Conservation (phyloP, 768 basidiomycete genomes). For the Sporobolomyces phaffii region DNA sequence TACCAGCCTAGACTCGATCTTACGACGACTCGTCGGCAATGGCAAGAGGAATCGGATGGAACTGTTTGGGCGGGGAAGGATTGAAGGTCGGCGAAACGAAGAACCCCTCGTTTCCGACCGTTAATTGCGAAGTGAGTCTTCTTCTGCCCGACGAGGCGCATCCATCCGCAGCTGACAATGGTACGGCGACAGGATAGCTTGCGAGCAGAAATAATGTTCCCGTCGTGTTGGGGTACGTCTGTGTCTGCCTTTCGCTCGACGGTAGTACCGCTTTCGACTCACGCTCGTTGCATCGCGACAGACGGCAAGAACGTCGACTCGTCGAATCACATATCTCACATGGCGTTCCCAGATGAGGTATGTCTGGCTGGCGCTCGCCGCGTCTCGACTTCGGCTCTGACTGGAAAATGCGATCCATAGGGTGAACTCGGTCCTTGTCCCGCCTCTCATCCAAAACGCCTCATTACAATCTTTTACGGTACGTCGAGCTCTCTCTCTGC, state of each 20-base stretch:
- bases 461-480: conserved; percentile 34
- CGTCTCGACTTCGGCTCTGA: too few relatives aligned
- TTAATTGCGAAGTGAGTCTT: conserved; percentile 21
- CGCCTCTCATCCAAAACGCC: conserved; percentile 11
- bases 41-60: conserved; percentile 10
- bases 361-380: too few relatives aligned
- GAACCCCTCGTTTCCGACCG: neutral
- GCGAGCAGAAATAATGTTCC: conserved; percentile 35
- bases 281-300: neutral
- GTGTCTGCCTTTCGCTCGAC: too few relatives aligned
- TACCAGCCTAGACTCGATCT: neutral
- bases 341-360: conserved; percentile 12
- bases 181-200: conserved; percentile 29
- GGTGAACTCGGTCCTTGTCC: conserved; percentile 19
- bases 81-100: neutral
- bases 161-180: too few relatives aligned
- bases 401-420: too few relatives aligned
- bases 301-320: conserved; percentile 14
- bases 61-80: conserved; percentile 8
- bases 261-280: neutral
- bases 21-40: conserved; percentile 13
- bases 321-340: conserved; percentile 13
- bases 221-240: conserved; percentile 18
- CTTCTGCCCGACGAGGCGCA: too few relatives aligned
- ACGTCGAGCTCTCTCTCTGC: neutral